Evolutionary conservation across 2,329 filamentous ascomycete genomes (phyloP).

Genomic region (Akanthomyces muscarius): DNA sequence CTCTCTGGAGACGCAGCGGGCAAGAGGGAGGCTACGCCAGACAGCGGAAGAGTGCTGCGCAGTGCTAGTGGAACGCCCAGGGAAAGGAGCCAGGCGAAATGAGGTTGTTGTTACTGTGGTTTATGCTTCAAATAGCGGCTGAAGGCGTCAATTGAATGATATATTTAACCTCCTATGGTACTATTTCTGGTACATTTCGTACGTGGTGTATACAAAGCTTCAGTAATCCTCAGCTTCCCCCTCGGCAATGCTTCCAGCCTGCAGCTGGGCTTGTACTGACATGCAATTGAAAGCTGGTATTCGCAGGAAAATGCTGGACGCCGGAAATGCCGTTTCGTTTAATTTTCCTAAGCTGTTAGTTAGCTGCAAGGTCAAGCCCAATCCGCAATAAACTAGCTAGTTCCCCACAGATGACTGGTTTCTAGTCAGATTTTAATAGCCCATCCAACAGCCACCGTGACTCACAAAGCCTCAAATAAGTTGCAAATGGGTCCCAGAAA

Average conservation of each 20-base stretch:
- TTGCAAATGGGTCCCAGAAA: slow-evolving; percentile 1
- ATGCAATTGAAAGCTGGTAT: not conserved
- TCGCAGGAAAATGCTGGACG: too few relatives aligned
- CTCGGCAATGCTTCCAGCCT: not conserved
- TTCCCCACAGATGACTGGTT: slow-evolving; percentile 8
- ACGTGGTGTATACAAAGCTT: not conserved
- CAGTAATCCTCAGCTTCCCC: not conserved
- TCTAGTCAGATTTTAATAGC: slow-evolving; percentile 8
- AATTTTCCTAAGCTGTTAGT: not conserved
- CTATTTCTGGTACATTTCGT: not conserved
- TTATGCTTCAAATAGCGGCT: slow-evolving; percentile 9
- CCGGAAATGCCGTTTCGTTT: not conserved
- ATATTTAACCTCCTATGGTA: not conserved
- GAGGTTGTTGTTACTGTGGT: not conserved
- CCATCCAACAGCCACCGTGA: slow-evolving; percentile 9
- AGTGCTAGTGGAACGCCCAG: slow-evolving; percentile 13
- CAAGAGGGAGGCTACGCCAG: slow-evolving; percentile 23
- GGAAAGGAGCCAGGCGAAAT: slow-evolving; percentile 2
- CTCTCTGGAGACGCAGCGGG: slow-evolving; percentile 45
- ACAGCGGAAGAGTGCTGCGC: slow-evolving; percentile 21
- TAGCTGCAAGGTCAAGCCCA: not conserved
- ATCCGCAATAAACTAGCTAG: not conserved
- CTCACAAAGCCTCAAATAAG: not conserved
- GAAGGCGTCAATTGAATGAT: not conserved
- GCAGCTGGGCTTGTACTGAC: too few relatives aligned